Evolutionary conservation across 371 early-diverging fungal species (phyloP), one percentile per base, ranked within the genome.

Genomic region (Mucor velutinosus): DNA sequence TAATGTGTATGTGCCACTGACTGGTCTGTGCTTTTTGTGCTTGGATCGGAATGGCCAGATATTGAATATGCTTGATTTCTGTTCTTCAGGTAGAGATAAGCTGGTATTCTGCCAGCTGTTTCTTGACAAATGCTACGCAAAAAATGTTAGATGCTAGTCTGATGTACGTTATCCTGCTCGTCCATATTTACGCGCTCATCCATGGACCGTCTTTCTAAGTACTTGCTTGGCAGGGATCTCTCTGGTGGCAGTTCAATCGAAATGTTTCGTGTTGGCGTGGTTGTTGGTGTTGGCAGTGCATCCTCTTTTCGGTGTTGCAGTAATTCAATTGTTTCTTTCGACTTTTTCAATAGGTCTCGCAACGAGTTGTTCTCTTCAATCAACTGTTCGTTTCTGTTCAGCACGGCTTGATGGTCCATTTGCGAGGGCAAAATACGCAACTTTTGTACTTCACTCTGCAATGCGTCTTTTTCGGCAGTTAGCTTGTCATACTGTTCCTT

Each of bases 321-420:
- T 53, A 71, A 56, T 0, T 71, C 60, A 37, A 76, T 76, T 5
- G 76, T 76, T 11, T 76, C 74, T 51, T 66, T 74, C 12, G 76
- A 76, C 23, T 71, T 76, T 10, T 65, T 65, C 32, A 76, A 58
- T 6, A 76, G 56, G 30, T 71, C 65, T 43, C 76, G 33, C 17
- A 76, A 30, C 5, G 71, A 68, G 23, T 67, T 69, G n/a, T 76
- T 76, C 43, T 76, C 76, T 23, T 69, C 41, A 21, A 68, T 71
- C 5, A 68, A 12, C n/a, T 69, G 17, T 12, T 33, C 33, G 7
- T 62, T 65, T 23, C 70, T 64, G 19, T 69, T 57, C 11, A 55
- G 41, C 14, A 62, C 45, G 17, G 51, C 57, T 45, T 73, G 66
- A 21, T 21, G 27, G 19, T 73, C 70, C 47, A 73, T 47, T 29